Base-by-base conservation (phyloP, 345 rosid genomes). In the Eutrema heterophyllum region DNA sequence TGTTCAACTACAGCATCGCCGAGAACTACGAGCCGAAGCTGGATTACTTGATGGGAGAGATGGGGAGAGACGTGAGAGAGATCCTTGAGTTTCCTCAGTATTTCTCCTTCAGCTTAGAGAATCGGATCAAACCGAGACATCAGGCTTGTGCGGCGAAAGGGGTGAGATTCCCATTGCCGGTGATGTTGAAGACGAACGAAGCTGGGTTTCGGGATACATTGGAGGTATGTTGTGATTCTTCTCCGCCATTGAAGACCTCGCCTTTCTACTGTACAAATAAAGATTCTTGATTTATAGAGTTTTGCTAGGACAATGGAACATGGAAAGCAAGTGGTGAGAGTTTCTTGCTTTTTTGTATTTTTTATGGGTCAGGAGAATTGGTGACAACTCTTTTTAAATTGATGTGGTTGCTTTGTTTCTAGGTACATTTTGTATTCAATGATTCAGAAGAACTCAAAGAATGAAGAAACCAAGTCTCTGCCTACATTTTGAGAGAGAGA, bases 31-130 rank as follows among this genome's bases (percentile, higher is more conserved):
- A 91, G 79, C 92, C 88, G 3, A 93, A 89, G 64, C 56, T 87
- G 64, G 77, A 84, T 21, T 90, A 93, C 64, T 79, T 88, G 71
- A 81, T 83, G 63, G 88, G 78, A 78, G 98, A 89, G 80, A 89
- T 93, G 97, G 91, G 88, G 56, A 86, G 96, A 80, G 92, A 86
- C 63, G 86, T 85, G 84, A 93, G 85, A 72, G 98, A 91, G 44
- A 32, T 93, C 64, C 82, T 64, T 46, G 89, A 88, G 77, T 93
- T 93, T 63, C 96, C 97, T 0, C 97, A 89, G 72, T 93, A 89
- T 72, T 93, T 88, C 62, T 91, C 97, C 0, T 91, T 86, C 76
- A 89, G 98, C 62, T 86, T 93, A 63, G 94, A 86, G 80, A 89
- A 89, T 66, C 87, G 97, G 81, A 89, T 91, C 10, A 88, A 86